A percentile compares a stretch with the other conserved stretches of the same genome.
phyloP scores from a whole-genome alignment of 495 filamentous ascomycete species.

The Penicillium maclennaniae region DNA sequence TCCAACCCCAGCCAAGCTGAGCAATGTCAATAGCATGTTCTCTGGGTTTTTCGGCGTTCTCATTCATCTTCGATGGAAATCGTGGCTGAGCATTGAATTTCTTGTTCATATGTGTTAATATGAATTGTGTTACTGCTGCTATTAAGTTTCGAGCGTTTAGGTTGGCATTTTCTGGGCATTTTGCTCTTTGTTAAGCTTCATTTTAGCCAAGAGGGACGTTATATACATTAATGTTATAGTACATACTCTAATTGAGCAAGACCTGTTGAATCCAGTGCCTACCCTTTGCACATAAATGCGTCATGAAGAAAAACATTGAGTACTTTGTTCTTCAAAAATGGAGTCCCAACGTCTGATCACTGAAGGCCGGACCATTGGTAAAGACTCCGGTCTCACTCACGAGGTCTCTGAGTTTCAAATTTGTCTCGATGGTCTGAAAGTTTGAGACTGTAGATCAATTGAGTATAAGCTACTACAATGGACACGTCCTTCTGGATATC shows the following conservation, averaged over 20 bases:
- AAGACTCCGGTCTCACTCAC: too few relatives aligned
- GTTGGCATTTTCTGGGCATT: neutral
- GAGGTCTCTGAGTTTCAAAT: too few relatives aligned
- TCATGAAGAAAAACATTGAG: too few relatives aligned
- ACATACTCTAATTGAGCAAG: slow-evolving; percentile 19
- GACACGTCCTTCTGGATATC: too few relatives aligned
- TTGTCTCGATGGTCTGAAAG: too few relatives aligned
- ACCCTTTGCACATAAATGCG: too few relatives aligned
- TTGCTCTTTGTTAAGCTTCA: neutral
- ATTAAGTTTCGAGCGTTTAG: neutral
- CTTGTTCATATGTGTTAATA: neutral
- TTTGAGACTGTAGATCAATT: too few relatives aligned
- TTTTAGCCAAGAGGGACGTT: neutral
- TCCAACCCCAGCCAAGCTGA: slow-evolving; percentile 21
- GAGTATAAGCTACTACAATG: neutral
- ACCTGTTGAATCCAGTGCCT: neutral
- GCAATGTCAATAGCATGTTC: neutral
- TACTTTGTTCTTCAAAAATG: too few relatives aligned
- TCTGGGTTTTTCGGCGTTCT: neutral
- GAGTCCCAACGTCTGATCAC: too few relatives aligned
- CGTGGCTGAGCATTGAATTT: neutral
- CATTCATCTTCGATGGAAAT: neutral
- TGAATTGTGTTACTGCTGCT: too few relatives aligned
- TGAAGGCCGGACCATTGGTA: too few relatives aligned
- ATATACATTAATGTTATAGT: slow-evolving; percentile 24